Evolutionary conservation across 2,329 filamentous ascomycete species (phyloP).

Genomic region (Endothia cerciana): DNA sequence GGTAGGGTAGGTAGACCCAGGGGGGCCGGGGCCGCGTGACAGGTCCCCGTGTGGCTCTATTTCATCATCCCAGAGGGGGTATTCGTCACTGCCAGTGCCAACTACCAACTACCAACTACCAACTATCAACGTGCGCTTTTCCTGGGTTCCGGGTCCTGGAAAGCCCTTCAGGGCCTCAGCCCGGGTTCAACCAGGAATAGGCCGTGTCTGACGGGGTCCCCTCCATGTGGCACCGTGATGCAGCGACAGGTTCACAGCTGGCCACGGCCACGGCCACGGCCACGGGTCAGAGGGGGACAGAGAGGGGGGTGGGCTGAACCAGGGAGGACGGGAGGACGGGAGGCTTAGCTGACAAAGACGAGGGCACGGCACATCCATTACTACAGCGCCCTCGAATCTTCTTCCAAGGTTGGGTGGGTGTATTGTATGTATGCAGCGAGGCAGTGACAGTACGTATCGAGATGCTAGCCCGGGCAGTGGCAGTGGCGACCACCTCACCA

Average conservation of each 20-base stretch:
- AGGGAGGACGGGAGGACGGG: neutral
- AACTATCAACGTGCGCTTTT: too few relatives aligned
- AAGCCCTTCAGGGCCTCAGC: neutral
- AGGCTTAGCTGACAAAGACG: neutral
- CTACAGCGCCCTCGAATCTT: neutral
- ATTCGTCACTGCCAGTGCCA: constrained; percentile 5
- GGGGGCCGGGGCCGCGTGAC: constrained; percentile 5
- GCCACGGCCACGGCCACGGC: neutral
- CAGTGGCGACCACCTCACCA: neutral
- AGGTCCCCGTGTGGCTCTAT: constrained; percentile 3
- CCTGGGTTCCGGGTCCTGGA: neutral
- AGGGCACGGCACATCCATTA: too few relatives aligned
- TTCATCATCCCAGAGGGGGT: constrained; percentile 3
- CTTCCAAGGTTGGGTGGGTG: neutral
- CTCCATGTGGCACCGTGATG: constrained; percentile 14
- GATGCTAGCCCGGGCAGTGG: neutral
- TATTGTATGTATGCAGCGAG: too few relatives aligned
- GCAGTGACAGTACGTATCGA: neutral
- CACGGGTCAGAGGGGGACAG: neutral
- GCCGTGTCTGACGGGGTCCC: constrained; percentile 1
- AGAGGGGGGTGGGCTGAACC: neutral
- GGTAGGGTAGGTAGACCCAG: neutral
- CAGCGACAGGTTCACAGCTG: constrained; percentile 6
- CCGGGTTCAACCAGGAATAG: neutral
- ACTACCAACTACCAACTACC: neutral